Percentiles rank a stretch among this genome's conserved stretches.
Conservation (phyloP, 1,284 basidiomycete species). For the Boletus austroedulis region DNA sequence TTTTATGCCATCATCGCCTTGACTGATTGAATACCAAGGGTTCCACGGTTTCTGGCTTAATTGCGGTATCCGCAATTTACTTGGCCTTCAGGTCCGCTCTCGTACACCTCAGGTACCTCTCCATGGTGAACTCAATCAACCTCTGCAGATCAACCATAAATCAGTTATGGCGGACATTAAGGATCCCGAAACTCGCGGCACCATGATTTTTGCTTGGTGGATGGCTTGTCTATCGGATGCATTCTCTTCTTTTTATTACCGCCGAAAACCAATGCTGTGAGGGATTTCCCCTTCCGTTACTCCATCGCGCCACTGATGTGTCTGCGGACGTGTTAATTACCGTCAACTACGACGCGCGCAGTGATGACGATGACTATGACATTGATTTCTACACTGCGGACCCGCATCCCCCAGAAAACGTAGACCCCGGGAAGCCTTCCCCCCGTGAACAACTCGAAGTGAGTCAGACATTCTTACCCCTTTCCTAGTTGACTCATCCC, state of each 20-base stretch:
- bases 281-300: slow-evolving; percentile 38
- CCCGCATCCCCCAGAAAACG: slow-evolving; percentile 49
- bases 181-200: slow-evolving; percentile 69
- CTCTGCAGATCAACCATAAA: slow-evolving; percentile 72
- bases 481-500: slow-evolving; percentile 18
- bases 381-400: slow-evolving; percentile 79
- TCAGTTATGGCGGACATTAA: slow-evolving; percentile 65
- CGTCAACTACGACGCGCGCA: slow-evolving; percentile 32
- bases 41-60: slow-evolving; percentile 81
- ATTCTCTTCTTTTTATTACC: slow-evolving; percentile 57
- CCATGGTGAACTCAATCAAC: slow-evolving; percentile 7
- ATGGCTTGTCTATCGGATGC: slow-evolving; percentile 60
- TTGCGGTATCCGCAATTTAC: slow-evolving; percentile 69
- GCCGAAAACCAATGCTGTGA: slow-evolving; percentile 62
- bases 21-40: slow-evolving; percentile 42
- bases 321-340: slow-evolving; percentile 40
- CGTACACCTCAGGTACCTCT: slow-evolving; percentile 6
- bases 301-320: slow-evolving; percentile 37
- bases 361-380: slow-evolving; percentile 64
- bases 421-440: slow-evolving; percentile 51
- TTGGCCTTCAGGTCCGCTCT: slow-evolving; percentile 64
- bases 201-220: slow-evolving; percentile 86
- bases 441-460: slow-evolving; percentile 77
- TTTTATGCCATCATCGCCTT: slow-evolving; percentile 9
- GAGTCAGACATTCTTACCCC: slow-evolving; percentile 20